Evolutionary conservation across 23 red algal genomes (phyloP).

Genomic region (Pyropia haitanensis): DNA sequence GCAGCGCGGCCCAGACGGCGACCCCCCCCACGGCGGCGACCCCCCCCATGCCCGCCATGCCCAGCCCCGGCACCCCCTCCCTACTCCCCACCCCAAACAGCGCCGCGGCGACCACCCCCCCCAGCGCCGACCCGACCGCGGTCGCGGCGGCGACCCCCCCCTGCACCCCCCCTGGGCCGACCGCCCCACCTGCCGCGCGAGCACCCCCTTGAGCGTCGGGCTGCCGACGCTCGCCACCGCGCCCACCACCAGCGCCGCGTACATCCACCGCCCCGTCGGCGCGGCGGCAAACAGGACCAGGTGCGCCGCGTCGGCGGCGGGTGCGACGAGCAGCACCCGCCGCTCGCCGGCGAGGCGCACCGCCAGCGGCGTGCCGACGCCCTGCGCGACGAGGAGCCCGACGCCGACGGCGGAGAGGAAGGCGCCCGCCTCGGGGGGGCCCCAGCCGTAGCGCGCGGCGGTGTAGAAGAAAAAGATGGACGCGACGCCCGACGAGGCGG

Average conservation of each 20-base stretch:
- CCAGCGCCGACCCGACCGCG: background rate
- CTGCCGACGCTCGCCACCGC: background rate
- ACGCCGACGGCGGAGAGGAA: conserved; percentile 1
- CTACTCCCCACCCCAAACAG: no score
- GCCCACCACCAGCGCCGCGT: background rate
- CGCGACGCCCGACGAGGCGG: background rate
- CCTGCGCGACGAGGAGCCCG: background rate
- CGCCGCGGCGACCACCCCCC: no score
- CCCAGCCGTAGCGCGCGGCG: background rate
- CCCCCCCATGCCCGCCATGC: no score
- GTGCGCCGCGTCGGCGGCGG: background rate
- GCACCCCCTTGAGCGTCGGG: background rate
- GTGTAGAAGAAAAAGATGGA: conserved; percentile 2
- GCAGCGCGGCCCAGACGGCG: no score
- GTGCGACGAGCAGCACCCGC: background rate
- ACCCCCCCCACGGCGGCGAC: no score
- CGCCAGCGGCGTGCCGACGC: background rate
- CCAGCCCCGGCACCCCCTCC: no score
- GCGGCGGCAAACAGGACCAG: background rate
- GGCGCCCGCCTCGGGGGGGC: background rate
- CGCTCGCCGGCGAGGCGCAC: background rate
- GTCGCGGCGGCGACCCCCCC: background rate
- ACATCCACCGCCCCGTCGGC: background rate
- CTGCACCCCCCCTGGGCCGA: background rate
- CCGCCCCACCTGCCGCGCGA: background rate